Percentiles rank a stretch among this genome's conserved stretches.
These are phyloP conservation scores for Balansia obtecta DNA, from an alignment of 2,329 filamentous ascomycete species.

Conservation along the genomic window DNA sequence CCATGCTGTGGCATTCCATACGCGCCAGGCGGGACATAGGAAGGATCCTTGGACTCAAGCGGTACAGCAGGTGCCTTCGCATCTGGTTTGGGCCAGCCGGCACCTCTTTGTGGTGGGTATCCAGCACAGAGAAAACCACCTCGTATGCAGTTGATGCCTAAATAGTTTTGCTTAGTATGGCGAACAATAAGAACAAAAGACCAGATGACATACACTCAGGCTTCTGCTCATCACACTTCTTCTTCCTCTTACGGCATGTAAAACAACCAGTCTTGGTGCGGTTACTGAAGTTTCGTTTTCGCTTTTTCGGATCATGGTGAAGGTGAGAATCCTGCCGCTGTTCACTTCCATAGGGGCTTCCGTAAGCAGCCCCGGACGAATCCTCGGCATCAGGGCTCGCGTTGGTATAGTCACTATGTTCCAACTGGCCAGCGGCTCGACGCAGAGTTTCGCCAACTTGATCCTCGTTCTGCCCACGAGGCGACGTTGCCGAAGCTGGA, in stretches of 20 bases:
- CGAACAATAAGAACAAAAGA: background rate
- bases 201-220: slow-evolving; percentile 62
- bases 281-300: slow-evolving; percentile 81
- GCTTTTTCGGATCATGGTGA: slow-evolving; percentile 53
- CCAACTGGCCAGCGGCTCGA: slow-evolving; percentile 31
- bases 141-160: slow-evolving; percentile 79
- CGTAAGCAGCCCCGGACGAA: slow-evolving; percentile 26
- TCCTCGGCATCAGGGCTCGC: slow-evolving; percentile 45
- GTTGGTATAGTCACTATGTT: slow-evolving; percentile 37
- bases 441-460: slow-evolving; percentile 32
- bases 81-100: slow-evolving; percentile 63
- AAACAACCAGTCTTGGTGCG: slow-evolving; percentile 91
- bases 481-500: slow-evolving; percentile 31
- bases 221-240: slow-evolving; percentile 94
- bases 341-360: slow-evolving; percentile 32
- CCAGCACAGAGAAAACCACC: slow-evolving; percentile 87
- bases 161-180: background rate
- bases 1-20: slow-evolving; percentile 46
- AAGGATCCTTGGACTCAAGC: slow-evolving; percentile 71
- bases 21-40: slow-evolving; percentile 46
- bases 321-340: slow-evolving; percentile 35
- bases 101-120: slow-evolving; percentile 68
- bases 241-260: slow-evolving; percentile 84
- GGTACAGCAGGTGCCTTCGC: slow-evolving; percentile 56
- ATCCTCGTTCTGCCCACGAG: slow-evolving; percentile 36